phyloP scores from a whole-genome alignment of 2,329 filamentous ascomycete genomes.

The Diatrype stigma region DNA sequence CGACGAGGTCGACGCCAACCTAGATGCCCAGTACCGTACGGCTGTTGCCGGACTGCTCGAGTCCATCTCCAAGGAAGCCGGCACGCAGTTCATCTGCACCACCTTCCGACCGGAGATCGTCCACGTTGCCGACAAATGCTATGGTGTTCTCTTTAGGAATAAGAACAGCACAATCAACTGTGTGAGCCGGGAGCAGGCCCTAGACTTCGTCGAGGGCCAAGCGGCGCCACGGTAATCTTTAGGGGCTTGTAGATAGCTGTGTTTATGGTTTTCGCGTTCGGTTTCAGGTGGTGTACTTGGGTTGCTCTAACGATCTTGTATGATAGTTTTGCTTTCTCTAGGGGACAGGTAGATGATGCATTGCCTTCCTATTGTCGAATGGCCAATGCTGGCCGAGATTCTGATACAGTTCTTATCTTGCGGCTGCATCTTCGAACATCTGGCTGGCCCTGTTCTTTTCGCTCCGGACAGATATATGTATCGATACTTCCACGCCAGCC shows the following conservation, averaged over 20 bases:
- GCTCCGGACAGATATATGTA: background rate
- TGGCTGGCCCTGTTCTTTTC: no score
- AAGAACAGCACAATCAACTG: constrained; percentile 95
- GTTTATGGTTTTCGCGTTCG: background rate
- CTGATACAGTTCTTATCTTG: background rate
- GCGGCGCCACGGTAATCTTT: constrained; percentile 32
- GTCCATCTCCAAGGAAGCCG: constrained; percentile 64
- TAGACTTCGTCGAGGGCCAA: constrained; percentile 93
- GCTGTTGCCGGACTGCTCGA: constrained; percentile 88
- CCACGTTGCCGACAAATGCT: constrained; percentile 92
- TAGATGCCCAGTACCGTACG: constrained; percentile 96
- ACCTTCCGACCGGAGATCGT: constrained; percentile 98
- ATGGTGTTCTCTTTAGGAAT: constrained; percentile 88
- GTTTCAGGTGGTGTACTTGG: constrained; percentile 8
- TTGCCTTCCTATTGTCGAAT: background rate
- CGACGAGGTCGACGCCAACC: constrained; percentile 96
- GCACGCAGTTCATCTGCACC: constrained; percentile 91
- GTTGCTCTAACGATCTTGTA: background rate
- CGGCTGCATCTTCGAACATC: no score
- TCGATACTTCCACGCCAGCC: background rate
- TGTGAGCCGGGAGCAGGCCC: constrained; percentile 78
- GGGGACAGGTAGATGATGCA: background rate
- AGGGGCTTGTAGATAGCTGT: constrained; percentile 2
- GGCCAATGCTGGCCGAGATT: background rate
- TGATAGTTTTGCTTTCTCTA: background rate